Percentiles rank a stretch among this genome's conserved stretches.
Conservation (phyloP, 2,329 filamentous ascomycete genomes). For the Neophaeococcomyces aloes region DNA sequence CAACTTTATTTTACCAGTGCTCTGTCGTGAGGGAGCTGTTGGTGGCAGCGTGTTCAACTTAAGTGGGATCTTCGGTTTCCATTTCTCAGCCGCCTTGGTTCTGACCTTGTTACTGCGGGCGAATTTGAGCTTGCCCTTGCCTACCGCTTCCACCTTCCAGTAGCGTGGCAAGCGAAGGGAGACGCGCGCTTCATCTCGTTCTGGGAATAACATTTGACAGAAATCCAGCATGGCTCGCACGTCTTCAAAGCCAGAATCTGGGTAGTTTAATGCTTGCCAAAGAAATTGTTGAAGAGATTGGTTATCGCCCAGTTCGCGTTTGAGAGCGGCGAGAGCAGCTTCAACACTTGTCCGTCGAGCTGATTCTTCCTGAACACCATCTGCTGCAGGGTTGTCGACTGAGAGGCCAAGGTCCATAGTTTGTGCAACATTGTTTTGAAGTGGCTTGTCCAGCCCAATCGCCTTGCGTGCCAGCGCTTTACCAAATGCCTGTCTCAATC, state of each 20-base stretch:
- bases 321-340: slow-evolving; percentile 48
- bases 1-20: slow-evolving; percentile 10
- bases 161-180: slow-evolving; percentile 46
- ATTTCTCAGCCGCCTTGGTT: slow-evolving; percentile 26
- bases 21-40: neutral
- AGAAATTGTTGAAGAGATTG: slow-evolving; percentile 42
- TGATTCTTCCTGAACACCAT: slow-evolving; percentile 43
- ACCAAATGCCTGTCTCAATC: slow-evolving; percentile 44
- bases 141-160: slow-evolving; percentile 44
- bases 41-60: slow-evolving; percentile 6
- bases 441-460: slow-evolving; percentile 47
- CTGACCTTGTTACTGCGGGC: slow-evolving; percentile 30
- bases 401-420: slow-evolving; percentile 38
- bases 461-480: slow-evolving; percentile 48
- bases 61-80: slow-evolving; percentile 22
- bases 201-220: slow-evolving; percentile 46
- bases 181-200: slow-evolving; percentile 41
- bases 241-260: slow-evolving; percentile 41
- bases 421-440: too few species aligned
- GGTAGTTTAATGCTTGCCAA: slow-evolving; percentile 47
- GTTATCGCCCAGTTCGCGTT: slow-evolving; percentile 41
- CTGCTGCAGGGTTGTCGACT: slow-evolving; percentile 45
- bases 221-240: slow-evolving; percentile 48
- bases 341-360: slow-evolving; percentile 47
- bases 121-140: slow-evolving; percentile 38